These are phyloP conservation scores for Beauveria sp. DNA, from an alignment of 2,329 filamentous ascomycete genomes.

Conservation along the genomic window DNA sequence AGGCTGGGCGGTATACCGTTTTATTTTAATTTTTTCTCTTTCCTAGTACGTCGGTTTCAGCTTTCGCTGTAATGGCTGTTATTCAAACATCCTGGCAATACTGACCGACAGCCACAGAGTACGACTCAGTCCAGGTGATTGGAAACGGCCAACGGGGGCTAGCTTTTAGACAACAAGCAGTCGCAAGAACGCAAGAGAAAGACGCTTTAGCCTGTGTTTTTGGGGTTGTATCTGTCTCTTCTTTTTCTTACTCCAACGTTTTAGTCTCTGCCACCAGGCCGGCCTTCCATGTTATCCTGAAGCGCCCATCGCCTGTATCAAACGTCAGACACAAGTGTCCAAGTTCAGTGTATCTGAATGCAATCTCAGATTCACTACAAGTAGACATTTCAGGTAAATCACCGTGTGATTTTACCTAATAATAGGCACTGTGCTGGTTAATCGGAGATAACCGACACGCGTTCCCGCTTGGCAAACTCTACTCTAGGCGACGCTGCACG, in stretches of 20 bases:
- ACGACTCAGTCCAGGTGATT: neutral
- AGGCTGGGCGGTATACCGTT: neutral
- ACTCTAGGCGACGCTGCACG: neutral
- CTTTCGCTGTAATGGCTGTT: neutral
- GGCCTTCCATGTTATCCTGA: neutral
- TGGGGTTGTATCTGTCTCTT: neutral
- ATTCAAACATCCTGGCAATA: neutral
- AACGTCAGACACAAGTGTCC: neutral
- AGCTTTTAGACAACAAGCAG: neutral
- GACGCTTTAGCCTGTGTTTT: neutral
- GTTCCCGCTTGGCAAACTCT: conserved; percentile 8
- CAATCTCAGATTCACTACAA: neutral
- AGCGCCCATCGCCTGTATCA: neutral
- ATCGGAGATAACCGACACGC: conserved; percentile 8
- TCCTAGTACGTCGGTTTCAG: neutral
- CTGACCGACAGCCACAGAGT: neutral
- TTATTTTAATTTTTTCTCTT: neutral
- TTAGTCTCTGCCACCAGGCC: neutral
- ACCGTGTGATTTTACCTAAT: neutral
- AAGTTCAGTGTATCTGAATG: too few relatives aligned
- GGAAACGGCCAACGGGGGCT: neutral
- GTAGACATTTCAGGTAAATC: neutral
- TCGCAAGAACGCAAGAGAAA: neutral
- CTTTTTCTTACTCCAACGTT: neutral
- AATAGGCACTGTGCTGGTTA: neutral